phyloP scores from a whole-genome alignment of 2,329 filamentous ascomycete genomes.

The Chaetomium sp. region DNA sequence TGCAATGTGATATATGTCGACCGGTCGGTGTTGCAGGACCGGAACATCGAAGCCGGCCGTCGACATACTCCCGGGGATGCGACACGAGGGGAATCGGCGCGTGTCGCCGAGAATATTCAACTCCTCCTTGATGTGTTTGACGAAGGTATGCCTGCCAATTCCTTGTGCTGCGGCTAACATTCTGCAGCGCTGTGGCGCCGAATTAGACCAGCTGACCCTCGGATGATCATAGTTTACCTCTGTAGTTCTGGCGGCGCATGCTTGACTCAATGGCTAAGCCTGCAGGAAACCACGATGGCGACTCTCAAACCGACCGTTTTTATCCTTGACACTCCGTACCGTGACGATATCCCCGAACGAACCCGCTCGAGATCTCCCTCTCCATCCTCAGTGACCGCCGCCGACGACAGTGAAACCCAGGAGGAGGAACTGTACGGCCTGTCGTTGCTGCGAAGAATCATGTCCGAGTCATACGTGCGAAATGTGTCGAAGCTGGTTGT shows the following conservation, averaged over 20 bases:
- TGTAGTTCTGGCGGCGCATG: conserved; percentile 49
- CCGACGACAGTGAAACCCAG: conserved; percentile 34
- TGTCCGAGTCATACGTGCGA: conserved; percentile 51
- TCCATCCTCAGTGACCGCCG: conserved; percentile 34
- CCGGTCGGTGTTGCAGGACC: conserved; percentile 44
- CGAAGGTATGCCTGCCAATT: conserved; percentile 38
- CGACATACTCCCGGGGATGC: conserved; percentile 10
- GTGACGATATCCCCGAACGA: conserved; percentile 37
- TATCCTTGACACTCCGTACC: conserved; percentile 49
- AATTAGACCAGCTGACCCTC: conserved; percentile 4
- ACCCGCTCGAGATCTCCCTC: conserved; percentile 38
- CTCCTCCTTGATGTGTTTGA: conserved; percentile 49
- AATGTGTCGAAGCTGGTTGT: conserved; percentile 52
- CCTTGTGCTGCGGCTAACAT: neutral
- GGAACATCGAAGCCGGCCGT: conserved; percentile 26
- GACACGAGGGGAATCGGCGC: conserved; percentile 31
- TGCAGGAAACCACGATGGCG: conserved; percentile 46
- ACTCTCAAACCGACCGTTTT: conserved; percentile 52
- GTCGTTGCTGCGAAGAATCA: conserved; percentile 48
- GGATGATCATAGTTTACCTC: conserved; percentile 41
- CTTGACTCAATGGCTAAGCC: conserved; percentile 45
- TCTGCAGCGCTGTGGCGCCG: neutral
- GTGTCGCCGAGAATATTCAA: conserved; percentile 41
- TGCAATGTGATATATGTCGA: conserved; percentile 58
- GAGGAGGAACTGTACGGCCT: conserved; percentile 50